These are phyloP conservation scores for Elsinoe arachidis DNA, from an alignment of 2,329 filamentous ascomycete genomes.

Conservation along the genomic window DNA sequence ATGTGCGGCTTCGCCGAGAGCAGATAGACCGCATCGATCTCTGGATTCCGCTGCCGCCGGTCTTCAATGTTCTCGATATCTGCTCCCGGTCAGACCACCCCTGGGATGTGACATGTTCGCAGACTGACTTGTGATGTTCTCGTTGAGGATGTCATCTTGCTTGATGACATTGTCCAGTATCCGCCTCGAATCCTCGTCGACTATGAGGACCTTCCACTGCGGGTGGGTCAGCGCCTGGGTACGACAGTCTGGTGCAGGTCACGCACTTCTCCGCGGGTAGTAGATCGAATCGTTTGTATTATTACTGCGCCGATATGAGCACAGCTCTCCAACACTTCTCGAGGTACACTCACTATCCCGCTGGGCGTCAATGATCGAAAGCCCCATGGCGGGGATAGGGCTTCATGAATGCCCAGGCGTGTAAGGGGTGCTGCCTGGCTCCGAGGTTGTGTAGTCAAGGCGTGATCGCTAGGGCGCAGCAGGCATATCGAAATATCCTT, in stretches of 20 bases:
- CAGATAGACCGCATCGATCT: slow-evolving; percentile 93
- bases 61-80: slow-evolving; percentile 94
- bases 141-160: slow-evolving; percentile 93
- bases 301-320: slow-evolving; percentile 47
- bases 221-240: slow-evolving; percentile 14
- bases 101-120: neutral
- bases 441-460: neutral
- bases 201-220: slow-evolving; percentile 93
- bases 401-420: neutral
- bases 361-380: slow-evolving; percentile 79
- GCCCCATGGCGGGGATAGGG: slow-evolving; percentile 54
- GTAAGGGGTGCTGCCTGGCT: neutral
- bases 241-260: slow-evolving; percentile 16
- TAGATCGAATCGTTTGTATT: slow-evolving; percentile 63
- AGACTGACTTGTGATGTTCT: slow-evolving; percentile 82
- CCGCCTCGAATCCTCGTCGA: slow-evolving; percentile 75
- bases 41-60: slow-evolving; percentile 68
- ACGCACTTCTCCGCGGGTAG: slow-evolving; percentile 61
- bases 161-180: slow-evolving; percentile 85
- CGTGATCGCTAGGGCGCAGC: neutral
- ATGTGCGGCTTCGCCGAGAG: slow-evolving; percentile 79
- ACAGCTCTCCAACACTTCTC: neutral
- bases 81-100: slow-evolving; percentile 33
- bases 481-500: neutral
- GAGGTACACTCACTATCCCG: slow-evolving; percentile 53